Evolutionary conservation across 2,329 filamentous ascomycete species (phyloP), one percentile per base, ranked within the genome.

Genomic region (Curvularia sp.): DNA sequence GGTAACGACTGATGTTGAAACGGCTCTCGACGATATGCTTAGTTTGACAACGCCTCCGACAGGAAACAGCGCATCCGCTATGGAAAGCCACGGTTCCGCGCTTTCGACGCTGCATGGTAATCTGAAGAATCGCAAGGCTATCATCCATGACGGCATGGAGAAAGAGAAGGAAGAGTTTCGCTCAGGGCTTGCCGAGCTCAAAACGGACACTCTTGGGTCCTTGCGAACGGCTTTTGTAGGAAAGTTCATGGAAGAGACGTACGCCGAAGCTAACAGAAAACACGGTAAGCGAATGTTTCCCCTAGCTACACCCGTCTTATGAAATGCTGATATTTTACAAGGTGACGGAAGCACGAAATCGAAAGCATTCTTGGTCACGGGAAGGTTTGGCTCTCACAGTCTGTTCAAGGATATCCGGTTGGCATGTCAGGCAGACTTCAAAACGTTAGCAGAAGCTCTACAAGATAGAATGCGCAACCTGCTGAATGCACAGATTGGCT

Each of bases 191-290:
- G 67, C 28, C 65, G 71, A 19, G 71, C 50, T 70, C 10, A 55
- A 49, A 18, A 56, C 57, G 1, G 57, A 70, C 47, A 58, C 54
- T 5, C 51, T 67, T 5, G 60, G 59, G 2, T 50, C 55, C 10
- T 42, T 63, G 3, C 45, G 56, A 25, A 71, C 68, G 2, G 59
- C 66, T 0, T 63, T 67, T 21, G 55, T 69, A 30, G 67, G 66
- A 6, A 25, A 50, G 25, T 59, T 61, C 19, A 63, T 71, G 61
- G 60, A 69, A 48, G 7, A 41, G 6, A 52, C 53, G 7, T 71
- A 71, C 50, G 49, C 60, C 10, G 46, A 55, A 25, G 68, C 68
- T 19, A 67, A 64, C 15, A 60, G 62, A 12, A 6, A 6, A 27
- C 3, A 13, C 2, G 41, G 41, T 43, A 43, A n/a, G 41, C 25